A percentile compares a stretch with the other conserved stretches of the same genome.
phyloP scores from a whole-genome alignment of 2,329 filamentous ascomycete genomes.

The Phialophora verrucosa region DNA sequence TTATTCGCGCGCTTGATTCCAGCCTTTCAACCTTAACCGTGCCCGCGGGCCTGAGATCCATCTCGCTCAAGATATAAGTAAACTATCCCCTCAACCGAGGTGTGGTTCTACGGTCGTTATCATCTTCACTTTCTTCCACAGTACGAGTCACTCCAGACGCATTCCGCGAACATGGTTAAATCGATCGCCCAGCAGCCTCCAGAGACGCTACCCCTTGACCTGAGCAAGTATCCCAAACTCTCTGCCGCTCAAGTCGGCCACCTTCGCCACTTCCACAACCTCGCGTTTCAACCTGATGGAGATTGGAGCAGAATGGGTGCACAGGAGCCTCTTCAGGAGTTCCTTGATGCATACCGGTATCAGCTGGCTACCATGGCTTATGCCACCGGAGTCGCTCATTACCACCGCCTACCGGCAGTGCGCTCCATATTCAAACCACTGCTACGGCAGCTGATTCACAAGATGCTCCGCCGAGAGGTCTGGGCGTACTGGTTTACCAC shows the following conservation, averaged over 20 bases:
- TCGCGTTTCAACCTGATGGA: conserved; percentile 33
- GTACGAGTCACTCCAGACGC: background rate
- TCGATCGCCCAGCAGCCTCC: conserved; percentile 6
- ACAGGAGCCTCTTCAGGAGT: conserved; percentile 49
- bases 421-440: conserved; percentile 46
- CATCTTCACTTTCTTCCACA: background rate
- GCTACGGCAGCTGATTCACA: conserved; percentile 46
- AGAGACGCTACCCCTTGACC: conserved; percentile 20
- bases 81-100: background rate
- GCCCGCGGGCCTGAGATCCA: background rate
- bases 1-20: background rate
- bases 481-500: conserved; percentile 55
- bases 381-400: conserved; percentile 47
- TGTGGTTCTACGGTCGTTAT: background rate
- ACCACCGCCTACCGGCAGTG: conserved; percentile 48
- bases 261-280: conserved; percentile 33
- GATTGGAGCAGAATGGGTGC: conserved; percentile 32
- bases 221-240: conserved; percentile 34
- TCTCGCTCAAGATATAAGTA: background rate
- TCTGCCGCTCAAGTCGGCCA: conserved; percentile 31
- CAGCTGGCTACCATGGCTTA: conserved; percentile 53
- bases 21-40: too few relatives aligned
- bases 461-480: conserved; percentile 51
- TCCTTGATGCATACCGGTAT: conserved; percentile 44
- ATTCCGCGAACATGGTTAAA: conserved; percentile 2